Evolutionary conservation across 768 basidiomycete genomes (phyloP).

Genomic region (Suillus luteus): DNA sequence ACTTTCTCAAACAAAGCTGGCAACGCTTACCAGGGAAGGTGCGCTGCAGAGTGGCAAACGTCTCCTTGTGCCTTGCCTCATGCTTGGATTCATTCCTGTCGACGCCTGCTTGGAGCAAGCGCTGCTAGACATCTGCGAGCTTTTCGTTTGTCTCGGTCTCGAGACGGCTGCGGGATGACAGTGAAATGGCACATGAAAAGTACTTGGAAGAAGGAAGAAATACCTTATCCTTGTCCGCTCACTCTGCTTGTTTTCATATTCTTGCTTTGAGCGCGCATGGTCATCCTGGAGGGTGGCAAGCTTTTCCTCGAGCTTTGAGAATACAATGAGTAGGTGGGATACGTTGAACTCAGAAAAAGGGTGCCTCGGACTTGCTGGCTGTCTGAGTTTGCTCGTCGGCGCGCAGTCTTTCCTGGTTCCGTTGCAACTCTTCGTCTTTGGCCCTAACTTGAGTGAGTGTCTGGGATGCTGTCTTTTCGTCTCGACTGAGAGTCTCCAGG

Average conservation of each 20-base stretch:
- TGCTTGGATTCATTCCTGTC: slow-evolving; percentile 87
- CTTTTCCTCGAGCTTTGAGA: slow-evolving; percentile 53
- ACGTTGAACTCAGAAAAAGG: slow-evolving; percentile 14
- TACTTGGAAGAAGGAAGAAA: slow-evolving; percentile 26
- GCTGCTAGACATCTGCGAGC: slow-evolving; percentile 75
- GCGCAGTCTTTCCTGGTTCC: slow-evolving; percentile 54
- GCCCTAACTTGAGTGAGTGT: slow-evolving; percentile 66
- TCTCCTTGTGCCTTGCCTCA: slow-evolving; percentile 84
- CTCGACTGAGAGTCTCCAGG: slow-evolving; percentile 76
- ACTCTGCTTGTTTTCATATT: slow-evolving; percentile 82
- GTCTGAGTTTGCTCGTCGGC: slow-evolving; percentile 49
- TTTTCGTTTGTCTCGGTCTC: slow-evolving; percentile 94
- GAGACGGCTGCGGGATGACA: slow-evolving; percentile 59
- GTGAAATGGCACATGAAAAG: background rate
- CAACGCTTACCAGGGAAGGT: slow-evolving; percentile 75
- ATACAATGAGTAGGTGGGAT: slow-evolving; percentile 8
- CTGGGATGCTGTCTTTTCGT: slow-evolving; percentile 75
- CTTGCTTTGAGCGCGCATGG: slow-evolving; percentile 65
- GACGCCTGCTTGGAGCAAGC: slow-evolving; percentile 87
- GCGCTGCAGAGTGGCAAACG: slow-evolving; percentile 76
- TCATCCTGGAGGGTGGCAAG: slow-evolving; percentile 58
- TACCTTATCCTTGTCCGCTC: slow-evolving; percentile 82
- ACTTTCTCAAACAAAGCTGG: background rate
- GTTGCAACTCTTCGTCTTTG: slow-evolving; percentile 63
- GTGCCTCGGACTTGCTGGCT: slow-evolving; percentile 61